These are phyloP conservation scores for Capsella rubella DNA, from an alignment of 441 rosid genomes.

Conservation along the genomic window DNA sequence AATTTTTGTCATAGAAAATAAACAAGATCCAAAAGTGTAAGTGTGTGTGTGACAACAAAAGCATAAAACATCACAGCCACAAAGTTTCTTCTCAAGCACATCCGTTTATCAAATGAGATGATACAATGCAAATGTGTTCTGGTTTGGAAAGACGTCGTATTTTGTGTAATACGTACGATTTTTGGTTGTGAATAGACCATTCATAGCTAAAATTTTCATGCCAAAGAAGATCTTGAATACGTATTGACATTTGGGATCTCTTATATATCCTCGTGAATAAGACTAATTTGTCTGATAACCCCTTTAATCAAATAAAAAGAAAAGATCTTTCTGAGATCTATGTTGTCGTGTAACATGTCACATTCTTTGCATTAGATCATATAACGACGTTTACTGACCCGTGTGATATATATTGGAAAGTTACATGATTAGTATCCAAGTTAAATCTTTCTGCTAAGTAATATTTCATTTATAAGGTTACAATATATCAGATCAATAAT, in stretches of 20 bases:
- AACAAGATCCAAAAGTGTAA: background rate
- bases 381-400: background rate
- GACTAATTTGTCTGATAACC: slow-evolving; percentile 9
- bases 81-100: background rate
- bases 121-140: background rate
- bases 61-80: background rate
- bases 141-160: background rate
- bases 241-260: slow-evolving; percentile 8
- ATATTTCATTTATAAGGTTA: background rate
- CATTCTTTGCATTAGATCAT: slow-evolving; percentile 1
- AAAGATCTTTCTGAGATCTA: background rate
- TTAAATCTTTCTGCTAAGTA: too few species aligned
- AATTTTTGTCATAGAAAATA: background rate
- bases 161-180: background rate
- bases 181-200: slow-evolving; percentile 10
- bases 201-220: background rate
- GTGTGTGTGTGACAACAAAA: background rate
- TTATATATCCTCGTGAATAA: slow-evolving; percentile 15
- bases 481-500: slow-evolving; percentile 8
- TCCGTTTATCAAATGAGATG: background rate
- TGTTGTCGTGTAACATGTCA: slow-evolving; percentile 6
- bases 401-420: background rate
- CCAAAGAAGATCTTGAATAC: background rate
- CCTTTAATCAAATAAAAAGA: background rate
- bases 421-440: slow-evolving; percentile 17